Base-by-base conservation (phyloP, 1,284 basidiomycete species). In the Leccinum pachyderme region DNA sequence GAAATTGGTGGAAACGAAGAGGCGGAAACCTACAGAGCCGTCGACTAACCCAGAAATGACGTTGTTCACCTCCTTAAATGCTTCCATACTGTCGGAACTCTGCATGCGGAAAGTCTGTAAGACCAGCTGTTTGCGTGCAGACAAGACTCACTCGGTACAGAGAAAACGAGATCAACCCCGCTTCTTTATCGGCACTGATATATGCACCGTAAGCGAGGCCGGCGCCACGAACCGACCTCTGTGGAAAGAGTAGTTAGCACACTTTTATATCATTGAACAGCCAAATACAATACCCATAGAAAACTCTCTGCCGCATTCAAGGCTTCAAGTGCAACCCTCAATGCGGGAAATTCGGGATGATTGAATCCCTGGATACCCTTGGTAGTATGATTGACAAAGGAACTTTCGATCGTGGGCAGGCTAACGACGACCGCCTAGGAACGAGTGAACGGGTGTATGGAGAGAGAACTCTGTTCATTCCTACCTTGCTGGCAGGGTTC, bases 241-340 rank as follows among this genome's bases (percentile, higher is more conserved):
- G 73, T 71, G 52, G 50, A 37, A 27, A 47, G 25, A 25, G 39
- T 52, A 52, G 5, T 67, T 25, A 66, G 53, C n/a, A 64, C 32
- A 28, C 61, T 35, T 39, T 47, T 41, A 44, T 31, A 47, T 49
- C 12, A 9, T 45, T 24, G 1, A 51, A 25, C 46, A 46, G 31
- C 51, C 39, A 31, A 49, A 37, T 32, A 33, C 59, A 74, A 59
- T 74, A 90, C 89, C 96, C 97, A 99, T 55, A 99, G 83, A 72
- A 89, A 98, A 61, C 91, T 91, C 75, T 99, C 97, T 49, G 95
- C 87, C 2, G 94, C 96, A 63, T 98, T 98, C 48, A 99, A 76
- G 4, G 95, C 85, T 59, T 95, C 89, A 7, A 89, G 75, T 1
- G 95, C 88, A n/a, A 99, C 83, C 32, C 86, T 82, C 32, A 98